Base-by-base conservation (phyloP, 2,329 filamentous ascomycete genomes). In the Cercospora zeina region DNA sequence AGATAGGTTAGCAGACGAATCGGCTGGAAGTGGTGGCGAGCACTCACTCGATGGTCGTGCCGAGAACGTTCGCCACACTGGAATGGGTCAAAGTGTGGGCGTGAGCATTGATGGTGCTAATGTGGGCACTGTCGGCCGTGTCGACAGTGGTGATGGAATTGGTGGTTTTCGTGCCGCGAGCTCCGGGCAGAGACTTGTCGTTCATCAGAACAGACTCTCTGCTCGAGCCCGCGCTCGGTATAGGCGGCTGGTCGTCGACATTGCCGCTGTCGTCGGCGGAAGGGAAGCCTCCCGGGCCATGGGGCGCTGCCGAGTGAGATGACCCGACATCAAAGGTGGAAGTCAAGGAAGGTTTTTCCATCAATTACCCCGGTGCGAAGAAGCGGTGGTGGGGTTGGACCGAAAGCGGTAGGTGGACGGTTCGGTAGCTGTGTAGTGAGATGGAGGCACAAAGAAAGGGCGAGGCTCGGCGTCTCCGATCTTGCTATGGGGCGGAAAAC, bases 211-310 rank as follows among this genome's bases (percentile, higher is more conserved):
- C 62, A 58, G 62, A 64, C 59, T 62, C 61, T 60, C 55, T 64
- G 59, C 62, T 63, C 68, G 69, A 70, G 68, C 68, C 63, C 67
- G 69, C 69, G 63, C 65, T 70, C 67, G 67, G 69, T 70, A 70
- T 69, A 69, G 69, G 69, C 37, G 69, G 69, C 57, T 64, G 67
- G 49, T 71, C 69, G 62, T 69, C 68, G 65, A 65, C 67, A 65
- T 67, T 66, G 63, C 66, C 67, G 53, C 63, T 62, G 62, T 69
- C 65, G 47, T 69, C 68, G 14, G 64, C 58, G 33, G 67, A 64
- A 16, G 65, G 64, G 24, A 66, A 37, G 63, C 65, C 64, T 62
- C 61, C 59, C 16, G 62, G 62, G 53, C 62, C 65, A 63, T 67
- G 66, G 61, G 64, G 65, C 34, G 62, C 60, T 54, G 61, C 61